phyloP scores from a whole-genome alignment of 1,139 yeast genomes.

The Geotrichum reessii region DNA sequence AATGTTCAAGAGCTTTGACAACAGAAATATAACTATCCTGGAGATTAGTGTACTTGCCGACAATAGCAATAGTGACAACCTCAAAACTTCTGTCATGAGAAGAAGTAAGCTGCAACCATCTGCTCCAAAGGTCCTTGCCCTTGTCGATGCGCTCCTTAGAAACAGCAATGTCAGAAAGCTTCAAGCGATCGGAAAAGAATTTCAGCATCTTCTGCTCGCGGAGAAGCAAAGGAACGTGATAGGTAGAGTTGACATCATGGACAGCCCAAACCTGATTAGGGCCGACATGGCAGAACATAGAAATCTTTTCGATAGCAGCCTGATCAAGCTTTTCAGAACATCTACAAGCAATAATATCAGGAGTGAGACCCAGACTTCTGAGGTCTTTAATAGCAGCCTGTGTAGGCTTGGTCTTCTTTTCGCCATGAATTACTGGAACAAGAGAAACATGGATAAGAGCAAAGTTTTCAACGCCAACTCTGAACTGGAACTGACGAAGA shows the following conservation, averaged over 20 bases:
- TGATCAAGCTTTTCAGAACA: constrained; percentile 78
- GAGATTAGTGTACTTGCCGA: constrained; percentile 93
- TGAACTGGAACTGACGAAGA: constrained; percentile 94
- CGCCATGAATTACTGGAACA: constrained; percentile 97
- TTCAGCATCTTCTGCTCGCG: constrained; percentile 81
- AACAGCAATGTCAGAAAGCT: constrained; percentile 49
- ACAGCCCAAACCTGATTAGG: constrained; percentile 95
- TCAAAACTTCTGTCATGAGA: constrained; percentile 78
- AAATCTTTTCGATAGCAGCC: constrained; percentile 86
- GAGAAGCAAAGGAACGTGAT: constrained; percentile 90
- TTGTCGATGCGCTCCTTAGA: constrained; percentile 50
- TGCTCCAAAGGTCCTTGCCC: constrained; percentile 65
- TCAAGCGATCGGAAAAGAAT: constrained; percentile 64
- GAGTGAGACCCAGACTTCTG: constrained; percentile 88
- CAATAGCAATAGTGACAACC: constrained; percentile 87
- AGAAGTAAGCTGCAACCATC: constrained; percentile 76
- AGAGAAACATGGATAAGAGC: constrained; percentile 94
- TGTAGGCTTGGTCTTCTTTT: constrained; percentile 97
- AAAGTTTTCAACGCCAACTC: constrained; percentile 90
- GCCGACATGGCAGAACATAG: constrained; percentile 99
- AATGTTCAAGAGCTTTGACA: constrained; percentile 90
- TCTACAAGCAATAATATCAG: constrained; percentile 97
- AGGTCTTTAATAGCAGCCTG: constrained; percentile 98
- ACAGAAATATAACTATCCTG: constrained; percentile 94
- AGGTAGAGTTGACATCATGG: constrained; percentile 94